Base-by-base conservation (phyloP, 805 yeast species). In the Kodamaea leandrae region DNA sequence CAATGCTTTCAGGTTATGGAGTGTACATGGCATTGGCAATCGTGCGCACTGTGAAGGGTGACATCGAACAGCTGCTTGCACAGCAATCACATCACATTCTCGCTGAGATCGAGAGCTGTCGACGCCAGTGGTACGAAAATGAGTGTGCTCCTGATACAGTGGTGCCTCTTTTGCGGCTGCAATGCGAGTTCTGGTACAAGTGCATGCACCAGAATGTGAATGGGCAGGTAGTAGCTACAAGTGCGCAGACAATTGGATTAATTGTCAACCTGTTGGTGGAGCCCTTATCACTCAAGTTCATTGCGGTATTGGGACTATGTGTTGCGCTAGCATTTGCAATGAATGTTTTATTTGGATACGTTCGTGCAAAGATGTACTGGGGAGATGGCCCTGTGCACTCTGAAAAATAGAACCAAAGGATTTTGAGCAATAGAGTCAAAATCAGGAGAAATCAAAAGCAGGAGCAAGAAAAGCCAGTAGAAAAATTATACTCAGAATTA, bases 271-370 rank as follows among this genome's bases (percentile, higher is more conserved):
- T 83, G 0, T 66, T 84, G 41, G 67, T 83, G 14, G 86, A 83
- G 48, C 89, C 88, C 0, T 69, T 85, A 32, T 82, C 86, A 3
- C 61, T 73, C 46, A 80, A 82, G 54, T 77, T 83, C 14, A 64
- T 80, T 35, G 28, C 69, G 3, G 65, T 80, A 33, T 24, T 69
- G 3, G 69, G 80, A 3, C 52, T 76, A 9, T 50, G 70, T 0
- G 63, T 71, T n/a, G 63, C 77, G 64, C 54, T 75, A 14, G 44
- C 49, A 3, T 83, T 82, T 54, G 66, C 75, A 3, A 74, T 81
- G 19, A 85, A 85, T 54, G 79, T 83, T 47, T 59, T 77, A 2
- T 77, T 81, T 55, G 90, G 90, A 0, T 84, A 79, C 47, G 64
- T 82, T 3, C 64, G 87, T 41, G 88, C 78, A 4, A 71, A 65